These are phyloP conservation scores for Escovopsis sp. DNA, from an alignment of 2,329 filamentous ascomycete genomes.

Conservation along the genomic window DNA sequence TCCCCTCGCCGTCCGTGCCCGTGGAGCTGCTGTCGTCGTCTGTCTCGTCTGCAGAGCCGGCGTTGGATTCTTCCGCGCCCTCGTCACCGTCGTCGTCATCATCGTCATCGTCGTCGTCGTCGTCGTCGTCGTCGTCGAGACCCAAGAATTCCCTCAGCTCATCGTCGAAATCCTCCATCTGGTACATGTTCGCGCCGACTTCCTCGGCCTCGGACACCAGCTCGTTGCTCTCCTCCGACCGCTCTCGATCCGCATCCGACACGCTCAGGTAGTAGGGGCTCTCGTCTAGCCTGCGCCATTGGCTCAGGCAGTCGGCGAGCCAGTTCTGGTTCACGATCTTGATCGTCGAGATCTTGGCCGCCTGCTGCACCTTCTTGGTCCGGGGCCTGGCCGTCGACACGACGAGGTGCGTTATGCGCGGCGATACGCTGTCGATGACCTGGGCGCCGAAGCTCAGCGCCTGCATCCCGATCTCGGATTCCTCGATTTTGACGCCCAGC, in stretches of 20 bases:
- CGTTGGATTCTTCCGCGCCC: slow-evolving; percentile 1
- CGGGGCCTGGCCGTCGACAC: slow-evolving; percentile 56
- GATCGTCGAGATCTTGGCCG: slow-evolving; percentile 62
- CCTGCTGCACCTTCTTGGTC: slow-evolving; percentile 83
- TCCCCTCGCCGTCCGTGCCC: slow-evolving; percentile 16
- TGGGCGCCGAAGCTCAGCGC: slow-evolving; percentile 72
- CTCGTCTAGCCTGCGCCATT: slow-evolving; percentile 73
- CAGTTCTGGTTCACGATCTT: slow-evolving; percentile 88
- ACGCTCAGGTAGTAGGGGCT: slow-evolving; percentile 63
- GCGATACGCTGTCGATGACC: slow-evolving; percentile 40
- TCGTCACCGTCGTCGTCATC: slow-evolving; percentile 9
- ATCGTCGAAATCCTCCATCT: slow-evolving; percentile 45
- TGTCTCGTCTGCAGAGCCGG: too few relatives aligned
- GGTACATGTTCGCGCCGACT: slow-evolving; percentile 19
- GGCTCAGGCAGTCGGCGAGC: slow-evolving; percentile 71
- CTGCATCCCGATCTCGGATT: slow-evolving; percentile 78
- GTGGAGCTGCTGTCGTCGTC: slow-evolving; percentile 7
- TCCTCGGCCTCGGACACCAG: slow-evolving; percentile 18
- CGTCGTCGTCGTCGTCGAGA: slow-evolving; percentile 35
- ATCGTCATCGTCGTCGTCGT: slow-evolving; percentile 18
- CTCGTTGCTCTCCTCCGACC: slow-evolving; percentile 19
- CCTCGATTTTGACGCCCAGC: slow-evolving; percentile 61
- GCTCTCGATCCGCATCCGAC: slow-evolving; percentile 48
- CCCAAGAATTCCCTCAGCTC: slow-evolving; percentile 65
- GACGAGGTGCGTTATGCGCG: slow-evolving; percentile 59